phyloP scores from a whole-genome alignment of 805 yeast species.

The Cyberlindnera saturnus region DNA sequence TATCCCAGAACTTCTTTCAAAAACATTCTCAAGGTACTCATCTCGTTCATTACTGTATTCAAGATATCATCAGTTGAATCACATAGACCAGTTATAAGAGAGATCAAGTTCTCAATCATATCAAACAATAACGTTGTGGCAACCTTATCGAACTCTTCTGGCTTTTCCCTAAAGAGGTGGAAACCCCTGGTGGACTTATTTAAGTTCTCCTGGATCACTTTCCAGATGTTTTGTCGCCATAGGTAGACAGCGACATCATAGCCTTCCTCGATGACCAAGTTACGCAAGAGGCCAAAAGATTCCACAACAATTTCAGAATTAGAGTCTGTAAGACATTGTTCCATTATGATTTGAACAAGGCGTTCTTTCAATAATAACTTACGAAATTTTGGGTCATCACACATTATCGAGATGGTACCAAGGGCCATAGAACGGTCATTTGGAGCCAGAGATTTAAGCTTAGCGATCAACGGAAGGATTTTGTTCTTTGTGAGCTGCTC shows the following conservation, averaged over 20 bases:
- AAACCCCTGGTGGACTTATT: constrained; percentile 46
- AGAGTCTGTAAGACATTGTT: constrained; percentile 58
- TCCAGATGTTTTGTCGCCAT: constrained; percentile 79
- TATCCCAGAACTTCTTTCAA: constrained; percentile 24
- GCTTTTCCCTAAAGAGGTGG: constrained; percentile 28
- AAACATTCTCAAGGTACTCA: constrained; percentile 22
- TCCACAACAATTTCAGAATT: constrained; percentile 76
- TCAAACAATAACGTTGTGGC: constrained; percentile 50
- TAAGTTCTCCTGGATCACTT: constrained; percentile 46
- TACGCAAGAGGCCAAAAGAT: constrained; percentile 75
- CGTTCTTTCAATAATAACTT: constrained; percentile 62
- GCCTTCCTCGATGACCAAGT: constrained; percentile 80
- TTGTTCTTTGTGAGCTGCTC: constrained; percentile 45
- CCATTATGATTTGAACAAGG: constrained; percentile 56
- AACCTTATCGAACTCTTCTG: constrained; percentile 27
- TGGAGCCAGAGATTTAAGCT: constrained; percentile 54
- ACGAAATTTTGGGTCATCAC: constrained; percentile 65
- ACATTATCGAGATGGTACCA: constrained; percentile 61
- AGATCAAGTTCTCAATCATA: constrained; percentile 65
- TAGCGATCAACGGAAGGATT: constrained; percentile 61
- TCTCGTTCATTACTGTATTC: constrained; percentile 27
- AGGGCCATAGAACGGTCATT: constrained; percentile 77
- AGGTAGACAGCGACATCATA: constrained; percentile 68
- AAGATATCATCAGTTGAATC: constrained; percentile 61
- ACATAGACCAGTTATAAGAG: constrained; percentile 61